A percentile compares a stretch with the other conserved stretches of the same genome.
phyloP scores from a whole-genome alignment of 2,329 filamentous ascomycete genomes.

The Ophiocordyceps polyrhachis-furcata region DNA sequence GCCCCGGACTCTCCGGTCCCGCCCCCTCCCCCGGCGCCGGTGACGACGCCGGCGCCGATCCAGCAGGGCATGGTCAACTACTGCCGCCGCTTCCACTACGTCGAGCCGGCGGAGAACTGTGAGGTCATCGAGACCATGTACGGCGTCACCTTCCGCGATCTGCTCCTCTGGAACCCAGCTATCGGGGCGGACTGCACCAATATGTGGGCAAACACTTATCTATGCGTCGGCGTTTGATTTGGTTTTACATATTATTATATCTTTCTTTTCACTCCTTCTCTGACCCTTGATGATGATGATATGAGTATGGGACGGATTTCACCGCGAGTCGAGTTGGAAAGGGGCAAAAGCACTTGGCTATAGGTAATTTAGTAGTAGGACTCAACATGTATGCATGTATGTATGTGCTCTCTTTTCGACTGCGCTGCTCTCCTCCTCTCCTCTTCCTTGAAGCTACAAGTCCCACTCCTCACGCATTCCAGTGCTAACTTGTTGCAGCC shows the following conservation, averaged over 20 bases:
- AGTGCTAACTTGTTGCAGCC: too few relatives aligned
- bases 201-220: slow-evolving; percentile 5
- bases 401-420: too few relatives aligned
- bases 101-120: slow-evolving; percentile 7
- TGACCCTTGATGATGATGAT: too few relatives aligned
- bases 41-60: slow-evolving; percentile 2
- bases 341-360: too few relatives aligned
- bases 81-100: slow-evolving; percentile 3
- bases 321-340: too few relatives aligned
- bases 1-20: not conserved
- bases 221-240: slow-evolving; percentile 2
- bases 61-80: slow-evolving; percentile 3
- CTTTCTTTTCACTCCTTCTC: too few relatives aligned
- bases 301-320: too few relatives aligned
- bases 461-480: too few relatives aligned
- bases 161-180: slow-evolving; percentile 13
- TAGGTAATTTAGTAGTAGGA: too few relatives aligned
- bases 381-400: too few relatives aligned
- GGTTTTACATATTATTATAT: not conserved
- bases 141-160: slow-evolving; percentile 6
- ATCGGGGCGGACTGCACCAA: slow-evolving; percentile 9
- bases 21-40: not conserved
- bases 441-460: too few relatives aligned
- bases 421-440: too few relatives aligned
- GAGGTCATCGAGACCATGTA: slow-evolving; percentile 4